Evolutionary conservation across 2,329 filamentous ascomycete genomes (phyloP).

Genomic region (Venturia pyrina): DNA sequence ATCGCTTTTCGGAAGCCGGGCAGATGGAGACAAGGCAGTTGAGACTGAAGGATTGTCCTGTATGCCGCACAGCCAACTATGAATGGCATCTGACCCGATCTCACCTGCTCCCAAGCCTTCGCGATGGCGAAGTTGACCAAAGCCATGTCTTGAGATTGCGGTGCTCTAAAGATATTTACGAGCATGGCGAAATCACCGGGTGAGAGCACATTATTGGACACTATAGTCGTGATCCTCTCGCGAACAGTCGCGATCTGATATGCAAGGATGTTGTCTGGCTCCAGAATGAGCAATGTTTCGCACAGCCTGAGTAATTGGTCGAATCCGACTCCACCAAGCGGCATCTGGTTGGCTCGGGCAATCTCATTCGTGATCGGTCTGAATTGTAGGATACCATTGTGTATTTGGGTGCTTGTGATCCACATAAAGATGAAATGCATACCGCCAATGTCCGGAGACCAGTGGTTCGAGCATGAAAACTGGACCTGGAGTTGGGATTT

Average conservation of each 20-base stretch:
- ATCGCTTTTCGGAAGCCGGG: neutral
- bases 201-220: neutral
- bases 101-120: neutral
- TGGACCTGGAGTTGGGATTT: neutral
- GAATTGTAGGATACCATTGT: neutral
- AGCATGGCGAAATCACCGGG: neutral
- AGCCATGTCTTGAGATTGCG: neutral
- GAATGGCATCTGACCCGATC: neutral
- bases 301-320: neutral
- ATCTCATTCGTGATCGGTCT: neutral
- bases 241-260: neutral
- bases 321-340: neutral
- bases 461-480: neutral
- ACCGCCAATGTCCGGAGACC: neutral
- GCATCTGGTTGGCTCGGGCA: neutral
- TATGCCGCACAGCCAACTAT: neutral
- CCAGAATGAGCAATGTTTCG: neutral
- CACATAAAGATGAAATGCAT: neutral
- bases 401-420: neutral
- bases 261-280: neutral
- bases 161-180: neutral
- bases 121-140: neutral
- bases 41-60: neutral
- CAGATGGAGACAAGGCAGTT: neutral
- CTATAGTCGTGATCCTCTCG: neutral